These are phyloP conservation scores for Fistulinella staudtii DNA, from an alignment of 1,284 basidiomycete genomes.

Conservation along the genomic window DNA sequence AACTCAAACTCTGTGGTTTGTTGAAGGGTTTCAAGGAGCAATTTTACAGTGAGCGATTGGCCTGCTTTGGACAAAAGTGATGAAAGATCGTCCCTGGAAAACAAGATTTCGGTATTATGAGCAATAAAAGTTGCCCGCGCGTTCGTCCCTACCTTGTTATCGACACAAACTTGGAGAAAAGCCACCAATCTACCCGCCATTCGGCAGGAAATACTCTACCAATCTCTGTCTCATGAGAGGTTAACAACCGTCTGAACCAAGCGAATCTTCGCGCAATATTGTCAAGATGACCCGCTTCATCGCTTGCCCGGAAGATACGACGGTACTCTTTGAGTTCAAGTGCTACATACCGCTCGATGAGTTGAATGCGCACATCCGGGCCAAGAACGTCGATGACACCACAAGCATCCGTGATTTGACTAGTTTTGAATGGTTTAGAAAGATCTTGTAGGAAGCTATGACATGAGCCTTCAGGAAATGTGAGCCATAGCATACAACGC, in stretches of 20 bases:
- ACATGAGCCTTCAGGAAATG: constrained; percentile 2
- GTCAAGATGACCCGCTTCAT: constrained; percentile 95
- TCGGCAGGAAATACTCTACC: constrained; percentile 75
- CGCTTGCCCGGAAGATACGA: constrained; percentile 87
- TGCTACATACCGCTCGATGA: constrained; percentile 88
- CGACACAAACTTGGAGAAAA: constrained; percentile 81
- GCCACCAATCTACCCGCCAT: constrained; percentile 81
- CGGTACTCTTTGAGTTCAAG: constrained; percentile 95
- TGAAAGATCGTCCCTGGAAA: constrained; percentile 63
- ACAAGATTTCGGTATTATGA: constrained; percentile 1
- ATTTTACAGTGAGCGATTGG: constrained; percentile 68
- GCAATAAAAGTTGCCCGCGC: not conserved
- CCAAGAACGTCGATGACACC: constrained; percentile 84
- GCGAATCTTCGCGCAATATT: constrained; percentile 92
- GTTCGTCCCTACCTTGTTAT: constrained; percentile 65
- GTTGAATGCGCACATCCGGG: constrained; percentile 70
- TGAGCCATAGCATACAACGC: not conserved
- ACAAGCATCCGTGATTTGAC: constrained; percentile 74
- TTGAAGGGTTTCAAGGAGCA: constrained; percentile 81
- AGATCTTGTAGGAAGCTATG: constrained; percentile 76
- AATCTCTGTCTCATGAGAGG: constrained; percentile 85
- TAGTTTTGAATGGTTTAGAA: constrained; percentile 60
- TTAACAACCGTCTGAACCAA: constrained; percentile 93
- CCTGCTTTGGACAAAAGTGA: constrained; percentile 65
- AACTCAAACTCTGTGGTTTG: constrained; percentile 84